Evolutionary conservation across 2,329 filamentous ascomycete species (phyloP).

Genomic region (Paecilomyces sp.): DNA sequence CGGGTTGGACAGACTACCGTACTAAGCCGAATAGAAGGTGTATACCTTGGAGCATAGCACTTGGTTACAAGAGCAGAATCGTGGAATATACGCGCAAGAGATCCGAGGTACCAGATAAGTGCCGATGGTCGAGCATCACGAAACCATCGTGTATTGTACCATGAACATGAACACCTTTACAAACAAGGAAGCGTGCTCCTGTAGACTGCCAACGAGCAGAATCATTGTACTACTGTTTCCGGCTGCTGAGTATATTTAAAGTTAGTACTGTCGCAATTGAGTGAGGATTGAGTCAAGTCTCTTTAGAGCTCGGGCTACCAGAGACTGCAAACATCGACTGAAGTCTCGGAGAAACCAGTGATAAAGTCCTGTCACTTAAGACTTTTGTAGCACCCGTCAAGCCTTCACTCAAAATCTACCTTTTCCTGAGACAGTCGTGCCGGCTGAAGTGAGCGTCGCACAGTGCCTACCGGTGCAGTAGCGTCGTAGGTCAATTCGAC

Average conservation of each 20-base stretch:
- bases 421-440: not conserved
- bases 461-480: not conserved
- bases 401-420: not conserved
- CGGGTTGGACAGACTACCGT: no score
- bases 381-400: not conserved
- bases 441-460: not conserved
- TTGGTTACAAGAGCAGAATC: no score
- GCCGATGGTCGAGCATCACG: no score
- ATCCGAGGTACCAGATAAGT: no score
- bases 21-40: no score
- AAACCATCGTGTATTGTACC: no score
- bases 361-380: not conserved
- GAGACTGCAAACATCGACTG: not conserved
- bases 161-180: no score
- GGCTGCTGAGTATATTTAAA: not conserved
- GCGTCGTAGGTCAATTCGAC: not conserved
- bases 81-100: no score
- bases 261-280: not conserved
- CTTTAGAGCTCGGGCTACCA: not conserved
- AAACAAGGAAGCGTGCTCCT: no score
- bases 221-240: not conserved
- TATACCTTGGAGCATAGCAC: no score
- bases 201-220: no score
- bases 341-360: not conserved
- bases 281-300: not conserved